Evolutionary conservation across 2,329 filamentous ascomycete genomes (phyloP).

Genomic region (Colletotrichum lupini): DNA sequence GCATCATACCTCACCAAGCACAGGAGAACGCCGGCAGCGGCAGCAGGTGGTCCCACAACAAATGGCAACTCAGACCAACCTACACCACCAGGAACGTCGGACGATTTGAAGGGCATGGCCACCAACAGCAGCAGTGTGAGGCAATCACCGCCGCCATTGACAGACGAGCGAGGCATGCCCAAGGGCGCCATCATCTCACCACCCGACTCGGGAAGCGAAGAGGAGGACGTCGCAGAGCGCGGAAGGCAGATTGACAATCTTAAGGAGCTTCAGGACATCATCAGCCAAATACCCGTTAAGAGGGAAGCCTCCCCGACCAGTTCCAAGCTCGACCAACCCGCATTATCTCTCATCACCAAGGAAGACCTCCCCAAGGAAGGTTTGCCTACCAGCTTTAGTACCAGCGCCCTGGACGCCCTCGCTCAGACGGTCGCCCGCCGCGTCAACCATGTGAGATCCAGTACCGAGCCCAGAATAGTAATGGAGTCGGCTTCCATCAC

Average conservation of each 20-base stretch:
- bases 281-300: conserved; percentile 80
- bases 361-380: conserved; percentile 41
- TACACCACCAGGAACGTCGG: conserved; percentile 62
- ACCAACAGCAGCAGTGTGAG: conserved; percentile 71
- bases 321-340: conserved; percentile 37
- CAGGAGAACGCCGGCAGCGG: conserved; percentile 66
- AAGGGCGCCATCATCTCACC: conserved; percentile 89
- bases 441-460: conserved; percentile 63
- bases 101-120: conserved; percentile 59
- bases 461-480: conserved; percentile 64
- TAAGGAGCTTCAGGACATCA: conserved; percentile 82
- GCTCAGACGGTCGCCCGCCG: conserved; percentile 52
- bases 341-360: conserved; percentile 43
- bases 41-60: conserved; percentile 33
- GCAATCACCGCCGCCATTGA: conserved; percentile 86
- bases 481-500: conserved; percentile 60
- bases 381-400: conserved; percentile 61
- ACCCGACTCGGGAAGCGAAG: conserved; percentile 91
- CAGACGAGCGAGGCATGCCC: conserved; percentile 78
- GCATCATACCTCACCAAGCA: conserved; percentile 74
- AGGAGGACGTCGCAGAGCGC: conserved; percentile 63
- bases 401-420: conserved; percentile 55
- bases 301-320: conserved; percentile 65
- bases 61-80: conserved; percentile 50
- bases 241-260: conserved; percentile 63